phyloP scores from a whole-genome alignment of 169 alveolate species.

The Eimeria sp. region DNA sequence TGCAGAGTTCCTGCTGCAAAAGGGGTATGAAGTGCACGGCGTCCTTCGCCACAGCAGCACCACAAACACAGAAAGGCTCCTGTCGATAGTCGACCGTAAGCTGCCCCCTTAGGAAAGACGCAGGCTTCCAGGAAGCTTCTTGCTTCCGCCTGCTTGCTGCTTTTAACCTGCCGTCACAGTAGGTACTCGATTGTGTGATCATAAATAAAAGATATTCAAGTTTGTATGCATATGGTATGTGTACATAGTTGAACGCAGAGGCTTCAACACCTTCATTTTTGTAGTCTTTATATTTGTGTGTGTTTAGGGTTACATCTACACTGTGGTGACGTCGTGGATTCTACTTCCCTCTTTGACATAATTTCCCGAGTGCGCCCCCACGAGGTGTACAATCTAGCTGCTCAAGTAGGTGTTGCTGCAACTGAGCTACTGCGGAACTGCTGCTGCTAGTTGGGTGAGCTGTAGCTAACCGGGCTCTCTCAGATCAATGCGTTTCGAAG shows the following conservation, averaged over 20 bases:
- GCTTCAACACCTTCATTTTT: not conserved
- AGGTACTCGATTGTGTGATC: not conserved
- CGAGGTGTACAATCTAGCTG: constrained; percentile 91
- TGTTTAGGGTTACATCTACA: constrained; percentile 86
- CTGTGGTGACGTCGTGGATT: constrained; percentile 92
- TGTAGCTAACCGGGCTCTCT: not conserved
- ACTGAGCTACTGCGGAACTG: not conserved
- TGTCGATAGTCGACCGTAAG: constrained; percentile 87
- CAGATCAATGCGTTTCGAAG: not conserved
- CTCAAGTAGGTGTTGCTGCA: constrained; percentile 82
- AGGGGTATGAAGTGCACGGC: constrained; percentile 91
- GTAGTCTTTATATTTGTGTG: not conserved
- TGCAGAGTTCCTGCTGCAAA: constrained; percentile 89
- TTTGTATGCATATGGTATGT: not conserved
- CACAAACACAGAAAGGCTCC: constrained; percentile 88
- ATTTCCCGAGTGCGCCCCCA: constrained; percentile 86
- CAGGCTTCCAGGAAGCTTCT: not conserved
- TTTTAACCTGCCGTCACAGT: not conserved
- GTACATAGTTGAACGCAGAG: not conserved
- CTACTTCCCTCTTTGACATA: constrained; percentile 84
- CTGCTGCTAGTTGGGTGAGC: not conserved
- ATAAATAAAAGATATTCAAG: not conserved
- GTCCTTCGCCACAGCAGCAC: constrained; percentile 89
- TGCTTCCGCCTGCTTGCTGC: not conserved
- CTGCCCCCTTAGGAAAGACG: not conserved